Conservation (phyloP, 495 filamentous ascomycete genomes). For the Oidiodendron maius region DNA sequence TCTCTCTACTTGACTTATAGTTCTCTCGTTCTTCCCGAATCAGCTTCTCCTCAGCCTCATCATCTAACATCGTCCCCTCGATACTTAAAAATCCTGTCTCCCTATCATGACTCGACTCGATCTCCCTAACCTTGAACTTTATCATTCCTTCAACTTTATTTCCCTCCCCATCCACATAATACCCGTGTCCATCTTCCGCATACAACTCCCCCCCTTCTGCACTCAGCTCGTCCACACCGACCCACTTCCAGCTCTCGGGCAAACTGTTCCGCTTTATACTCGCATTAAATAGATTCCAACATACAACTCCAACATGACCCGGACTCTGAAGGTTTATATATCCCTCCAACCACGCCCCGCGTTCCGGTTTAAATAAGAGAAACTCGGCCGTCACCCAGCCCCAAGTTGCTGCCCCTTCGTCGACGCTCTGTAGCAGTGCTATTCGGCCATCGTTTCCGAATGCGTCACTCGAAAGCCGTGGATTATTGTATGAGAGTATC, state of each 20-base stretch:
- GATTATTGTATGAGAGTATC: constrained; percentile 63
- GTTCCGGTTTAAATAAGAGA: constrained; percentile 58
- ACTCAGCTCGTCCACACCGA: constrained; percentile 24
- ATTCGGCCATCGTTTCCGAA: constrained; percentile 27
- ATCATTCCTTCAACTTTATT: constrained; percentile 55
- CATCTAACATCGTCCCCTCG: constrained; percentile 59
- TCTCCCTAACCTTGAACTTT: constrained; percentile 55
- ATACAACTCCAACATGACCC: constrained; percentile 63
- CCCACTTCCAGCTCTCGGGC: constrained; percentile 63
- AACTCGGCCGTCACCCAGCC: constrained; percentile 72
- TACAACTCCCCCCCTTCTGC: constrained; percentile 18
- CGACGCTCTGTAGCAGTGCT: constrained; percentile 45
- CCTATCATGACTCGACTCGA: constrained; percentile 53
- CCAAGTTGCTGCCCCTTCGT: constrained; percentile 64
- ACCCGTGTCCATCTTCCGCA: constrained; percentile 24
- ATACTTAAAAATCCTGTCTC: constrained; percentile 61
- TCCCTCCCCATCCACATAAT: constrained; percentile 52
- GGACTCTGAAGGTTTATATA: constrained; percentile 69
- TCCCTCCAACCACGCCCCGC: constrained; percentile 53
- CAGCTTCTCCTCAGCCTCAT: constrained; percentile 22
- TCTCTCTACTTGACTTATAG: constrained; percentile 17
- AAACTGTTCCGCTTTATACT: constrained; percentile 61
- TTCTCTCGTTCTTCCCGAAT: constrained; percentile 15
- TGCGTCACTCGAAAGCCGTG: constrained; percentile 34
- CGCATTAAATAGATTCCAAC: constrained; percentile 71